These are phyloP conservation scores for Senna tora DNA, from an alignment of 306 rosid species.

Conservation along the genomic window DNA sequence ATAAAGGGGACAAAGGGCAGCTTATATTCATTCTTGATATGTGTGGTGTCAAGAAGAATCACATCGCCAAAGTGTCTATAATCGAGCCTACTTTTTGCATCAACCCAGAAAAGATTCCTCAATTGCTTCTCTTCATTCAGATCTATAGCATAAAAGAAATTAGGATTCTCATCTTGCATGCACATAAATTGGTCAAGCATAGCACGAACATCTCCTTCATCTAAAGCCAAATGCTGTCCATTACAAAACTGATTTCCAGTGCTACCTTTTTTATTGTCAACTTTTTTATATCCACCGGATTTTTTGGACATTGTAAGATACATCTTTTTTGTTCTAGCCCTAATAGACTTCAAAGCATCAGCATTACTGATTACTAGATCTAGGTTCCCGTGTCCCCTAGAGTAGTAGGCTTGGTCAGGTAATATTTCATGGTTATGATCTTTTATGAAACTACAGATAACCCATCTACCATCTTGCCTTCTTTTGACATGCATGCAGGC, in stretches of 20 bases:
- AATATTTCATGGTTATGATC: slow-evolving; percentile 73
- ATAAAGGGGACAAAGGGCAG: slow-evolving; percentile 71
- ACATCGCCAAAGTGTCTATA: slow-evolving; percentile 64
- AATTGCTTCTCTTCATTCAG: slow-evolving; percentile 64
- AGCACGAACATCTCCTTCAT: slow-evolving; percentile 57
- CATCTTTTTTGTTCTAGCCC: slow-evolving; percentile 68
- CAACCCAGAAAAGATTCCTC: slow-evolving; percentile 71
- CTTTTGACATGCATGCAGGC: slow-evolving; percentile 88
- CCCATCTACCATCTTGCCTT: slow-evolving; percentile 75
- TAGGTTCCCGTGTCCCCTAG: slow-evolving; percentile 7
- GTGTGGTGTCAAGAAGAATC: slow-evolving; percentile 69
- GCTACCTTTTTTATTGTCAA: slow-evolving; percentile 44
- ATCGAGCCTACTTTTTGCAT: slow-evolving; percentile 78
- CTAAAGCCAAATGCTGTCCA: slow-evolving; percentile 54
- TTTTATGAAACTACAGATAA: slow-evolving; percentile 69
- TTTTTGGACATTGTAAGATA: slow-evolving; percentile 72
- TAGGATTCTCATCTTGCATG: slow-evolving; percentile 66
- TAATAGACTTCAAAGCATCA: slow-evolving; percentile 42
- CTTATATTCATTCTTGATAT: slow-evolving; percentile 63
- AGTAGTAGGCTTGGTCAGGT: slow-evolving; percentile 54
- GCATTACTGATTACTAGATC: neutral
- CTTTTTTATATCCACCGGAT: slow-evolving; percentile 65
- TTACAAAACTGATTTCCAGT: slow-evolving; percentile 52
- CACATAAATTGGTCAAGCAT: slow-evolving; percentile 57
- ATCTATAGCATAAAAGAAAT: slow-evolving; percentile 67